Conservation (phyloP, 129 eudicot genomes). For the Kitagawia praeruptora region DNA sequence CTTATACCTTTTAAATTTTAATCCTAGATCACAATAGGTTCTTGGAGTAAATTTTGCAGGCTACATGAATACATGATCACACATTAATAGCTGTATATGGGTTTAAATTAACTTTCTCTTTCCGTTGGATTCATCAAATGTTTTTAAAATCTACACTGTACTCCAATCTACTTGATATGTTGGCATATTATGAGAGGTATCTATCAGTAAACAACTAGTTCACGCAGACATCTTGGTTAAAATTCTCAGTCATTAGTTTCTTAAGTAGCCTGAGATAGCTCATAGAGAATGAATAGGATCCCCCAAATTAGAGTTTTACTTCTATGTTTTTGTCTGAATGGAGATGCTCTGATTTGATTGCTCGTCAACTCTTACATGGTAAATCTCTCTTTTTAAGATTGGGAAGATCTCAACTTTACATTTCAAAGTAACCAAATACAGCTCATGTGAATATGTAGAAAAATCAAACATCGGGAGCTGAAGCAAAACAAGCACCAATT, state of each 20-base stretch:
- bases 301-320: background rate
- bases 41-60: constrained; percentile 2
- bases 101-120: background rate
- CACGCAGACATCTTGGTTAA: background rate
- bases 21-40: background rate
- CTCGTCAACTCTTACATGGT: background rate
- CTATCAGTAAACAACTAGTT: background rate
- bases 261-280: background rate
- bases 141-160: background rate
- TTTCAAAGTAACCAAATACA: background rate
- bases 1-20: background rate
- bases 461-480: constrained; percentile 16
- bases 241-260: background rate
- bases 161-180: background rate
- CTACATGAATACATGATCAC: background rate
- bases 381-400: background rate
- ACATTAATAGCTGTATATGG: background rate
- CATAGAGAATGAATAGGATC: background rate
- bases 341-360: background rate
- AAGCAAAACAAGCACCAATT: constrained; percentile 11
- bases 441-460: background rate
- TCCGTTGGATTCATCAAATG: background rate
- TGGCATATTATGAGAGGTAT: background rate
- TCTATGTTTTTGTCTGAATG: background rate
- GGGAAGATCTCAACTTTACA: background rate